phyloP scores from a whole-genome alignment of 768 basidiomycete genomes.

The Chalciporus sphaerocephalus region DNA sequence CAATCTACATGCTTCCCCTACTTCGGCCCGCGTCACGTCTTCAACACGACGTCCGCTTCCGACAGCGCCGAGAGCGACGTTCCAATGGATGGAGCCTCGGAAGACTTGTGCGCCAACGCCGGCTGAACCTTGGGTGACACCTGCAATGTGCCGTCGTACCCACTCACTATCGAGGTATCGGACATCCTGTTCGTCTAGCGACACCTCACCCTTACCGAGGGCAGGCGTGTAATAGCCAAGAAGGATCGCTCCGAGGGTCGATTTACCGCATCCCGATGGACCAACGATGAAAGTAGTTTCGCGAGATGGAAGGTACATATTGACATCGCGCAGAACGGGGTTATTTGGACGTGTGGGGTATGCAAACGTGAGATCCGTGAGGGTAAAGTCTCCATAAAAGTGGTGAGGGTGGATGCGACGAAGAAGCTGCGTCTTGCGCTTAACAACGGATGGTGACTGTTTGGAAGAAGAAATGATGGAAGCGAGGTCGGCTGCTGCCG shows the following conservation, averaged over 20 bases:
- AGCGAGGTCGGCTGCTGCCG: constrained; percentile 27
- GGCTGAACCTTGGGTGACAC: constrained; percentile 75
- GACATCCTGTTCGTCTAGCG: constrained; percentile 80
- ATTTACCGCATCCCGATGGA: constrained; percentile 75
- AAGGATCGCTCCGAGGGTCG: constrained; percentile 59
- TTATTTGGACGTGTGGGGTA: constrained; percentile 69
- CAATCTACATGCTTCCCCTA: constrained; percentile 76
- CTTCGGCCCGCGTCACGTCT: constrained; percentile 60
- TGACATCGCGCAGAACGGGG: constrained; percentile 54
- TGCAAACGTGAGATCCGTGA: constrained; percentile 59
- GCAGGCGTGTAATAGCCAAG: constrained; percentile 70
- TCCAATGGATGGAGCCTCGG: constrained; percentile 77
- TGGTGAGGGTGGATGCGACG: constrained; percentile 61
- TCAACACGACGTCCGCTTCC: constrained; percentile 41
- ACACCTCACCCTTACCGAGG: constrained; percentile 50
- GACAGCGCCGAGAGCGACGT: constrained; percentile 74
- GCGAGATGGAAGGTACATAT: constrained; percentile 62
- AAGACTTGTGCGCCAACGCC: constrained; percentile 45
- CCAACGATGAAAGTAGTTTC: constrained; percentile 82
- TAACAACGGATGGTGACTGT: constrained; percentile 30
- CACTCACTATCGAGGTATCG: constrained; percentile 67
- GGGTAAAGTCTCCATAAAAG: constrained; percentile 67
- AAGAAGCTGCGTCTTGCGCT: constrained; percentile 31
- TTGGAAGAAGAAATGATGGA: constrained; percentile 29
- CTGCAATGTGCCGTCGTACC: constrained; percentile 65